phyloP scores from a whole-genome alignment of 2,329 filamentous ascomycete species.

The Epichloe hybrida region DNA sequence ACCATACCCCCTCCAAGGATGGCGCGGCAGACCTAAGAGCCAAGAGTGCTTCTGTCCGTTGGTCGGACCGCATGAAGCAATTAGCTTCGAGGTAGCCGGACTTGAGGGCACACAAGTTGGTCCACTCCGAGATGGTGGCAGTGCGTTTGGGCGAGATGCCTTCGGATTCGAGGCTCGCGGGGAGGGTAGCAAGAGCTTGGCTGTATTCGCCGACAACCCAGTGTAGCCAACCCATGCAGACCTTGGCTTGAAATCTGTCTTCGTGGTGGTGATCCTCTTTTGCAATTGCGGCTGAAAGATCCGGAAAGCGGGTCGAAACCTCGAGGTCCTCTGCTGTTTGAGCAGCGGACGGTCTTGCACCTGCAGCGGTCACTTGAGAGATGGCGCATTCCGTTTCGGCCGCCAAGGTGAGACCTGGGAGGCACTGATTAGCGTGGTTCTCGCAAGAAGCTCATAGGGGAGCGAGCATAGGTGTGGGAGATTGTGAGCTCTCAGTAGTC shows the following conservation, averaged over 20 bases:
- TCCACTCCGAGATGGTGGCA: conserved; percentile 56
- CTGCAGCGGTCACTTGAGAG: conserved; percentile 34
- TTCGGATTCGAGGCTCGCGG: conserved; percentile 45
- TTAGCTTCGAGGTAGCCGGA: conserved; percentile 64
- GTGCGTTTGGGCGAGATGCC: conserved; percentile 37
- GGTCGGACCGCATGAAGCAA: conserved; percentile 36
- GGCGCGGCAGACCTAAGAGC: conserved; percentile 54
- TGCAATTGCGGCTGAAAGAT: conserved; percentile 43
- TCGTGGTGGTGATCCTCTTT: conserved; percentile 38
- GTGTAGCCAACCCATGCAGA: conserved; percentile 76
- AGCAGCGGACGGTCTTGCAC: conserved; percentile 28
- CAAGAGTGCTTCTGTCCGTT: conserved; percentile 45
- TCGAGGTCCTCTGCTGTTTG: conserved; percentile 31
- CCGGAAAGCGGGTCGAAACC: conserved; percentile 30
- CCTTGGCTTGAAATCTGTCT: conserved; percentile 63
- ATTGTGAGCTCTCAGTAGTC: neutral
- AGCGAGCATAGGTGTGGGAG: neutral
- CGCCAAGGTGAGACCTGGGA: conserved; percentile 51
- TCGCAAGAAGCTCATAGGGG: neutral
- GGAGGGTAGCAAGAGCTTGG: conserved; percentile 46
- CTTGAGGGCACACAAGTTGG: conserved; percentile 68
- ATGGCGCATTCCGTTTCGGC: conserved; percentile 57
- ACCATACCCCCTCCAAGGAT: conserved; percentile 42
- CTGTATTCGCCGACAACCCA: conserved; percentile 61
- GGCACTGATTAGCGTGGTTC: neutral